Evolutionary conservation across 75 land plant species (phyloP).

Genomic region (Selaginella tamariscina): DNA sequence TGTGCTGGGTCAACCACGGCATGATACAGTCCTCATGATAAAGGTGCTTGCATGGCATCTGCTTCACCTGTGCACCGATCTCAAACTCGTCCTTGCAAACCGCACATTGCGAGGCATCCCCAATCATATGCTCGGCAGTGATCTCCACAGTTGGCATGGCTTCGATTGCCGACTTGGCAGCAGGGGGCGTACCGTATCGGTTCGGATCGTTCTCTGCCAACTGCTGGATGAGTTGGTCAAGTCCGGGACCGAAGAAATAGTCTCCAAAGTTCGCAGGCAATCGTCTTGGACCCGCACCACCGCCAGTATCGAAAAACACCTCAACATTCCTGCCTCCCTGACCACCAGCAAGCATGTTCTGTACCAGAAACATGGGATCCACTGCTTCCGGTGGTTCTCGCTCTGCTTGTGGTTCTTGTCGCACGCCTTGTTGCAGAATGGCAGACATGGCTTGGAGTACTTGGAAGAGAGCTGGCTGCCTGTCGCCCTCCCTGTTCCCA

Average conservation of each 20-base stretch:
- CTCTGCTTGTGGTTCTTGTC: not conserved
- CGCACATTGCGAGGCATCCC: conserved; percentile 24
- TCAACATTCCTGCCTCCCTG: not conserved
- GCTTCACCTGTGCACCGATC: conserved; percentile 15
- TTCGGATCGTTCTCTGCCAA: conserved; percentile 23
- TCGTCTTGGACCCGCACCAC: not conserved
- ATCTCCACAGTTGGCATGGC: conserved; percentile 30
- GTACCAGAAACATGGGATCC: not conserved
- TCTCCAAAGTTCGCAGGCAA: conserved; percentile 18
- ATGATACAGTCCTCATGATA: conserved; percentile 40
- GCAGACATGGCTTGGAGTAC: conserved; percentile 7
- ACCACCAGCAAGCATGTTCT: not conserved
- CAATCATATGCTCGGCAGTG: conserved; percentile 11
- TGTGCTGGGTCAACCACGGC: conserved; percentile 37
- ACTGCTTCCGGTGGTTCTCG: not conserved
- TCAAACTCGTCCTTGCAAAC: conserved; percentile 43
- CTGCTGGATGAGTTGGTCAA: conserved; percentile 43
- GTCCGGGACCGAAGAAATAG: conserved; percentile 30
- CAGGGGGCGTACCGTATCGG: conserved; percentile 10
- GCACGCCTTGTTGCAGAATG: not conserved
- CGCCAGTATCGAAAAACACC: not conserved
- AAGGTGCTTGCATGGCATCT: conserved; percentile 35
- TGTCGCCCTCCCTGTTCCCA: not conserved
- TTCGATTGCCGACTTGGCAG: conserved; percentile 20
- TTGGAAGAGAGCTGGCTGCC: not conserved